Conservation (phyloP, 441 rosid genomes). For the Erysimum cheiri region DNA sequence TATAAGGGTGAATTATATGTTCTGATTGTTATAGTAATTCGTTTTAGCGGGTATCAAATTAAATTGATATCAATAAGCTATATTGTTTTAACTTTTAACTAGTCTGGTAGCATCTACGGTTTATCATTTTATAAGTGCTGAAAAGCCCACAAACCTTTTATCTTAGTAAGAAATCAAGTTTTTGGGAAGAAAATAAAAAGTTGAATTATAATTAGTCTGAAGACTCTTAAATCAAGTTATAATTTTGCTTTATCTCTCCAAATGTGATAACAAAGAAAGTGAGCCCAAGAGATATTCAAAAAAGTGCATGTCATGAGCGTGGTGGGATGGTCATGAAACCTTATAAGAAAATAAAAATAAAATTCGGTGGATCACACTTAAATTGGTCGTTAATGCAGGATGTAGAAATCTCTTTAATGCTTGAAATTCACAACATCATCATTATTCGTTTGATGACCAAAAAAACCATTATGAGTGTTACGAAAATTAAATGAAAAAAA, state of each 20-base stretch:
- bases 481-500: background rate
- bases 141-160: background rate
- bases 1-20: no score
- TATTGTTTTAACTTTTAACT: no score
- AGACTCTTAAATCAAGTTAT: background rate
- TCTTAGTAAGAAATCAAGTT: background rate
- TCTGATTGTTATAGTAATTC: no score
- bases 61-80: no score
- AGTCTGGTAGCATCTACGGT: no score
- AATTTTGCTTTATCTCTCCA: background rate
- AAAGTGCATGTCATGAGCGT: constrained; percentile 18
- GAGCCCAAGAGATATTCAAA: constrained; percentile 1
- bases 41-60: no score
- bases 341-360: background rate
- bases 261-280: background rate
- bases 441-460: background rate
- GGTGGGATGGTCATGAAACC: constrained; percentile 24
- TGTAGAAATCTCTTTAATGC: constrained; percentile 11
- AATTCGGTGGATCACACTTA: constrained; percentile 35
- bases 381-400: constrained; percentile 27
- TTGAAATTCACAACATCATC: constrained; percentile 8
- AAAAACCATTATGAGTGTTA: background rate
- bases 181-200: no score
- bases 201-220: background rate
- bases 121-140: background rate